Percentiles rank a stretch among this genome's conserved stretches.
Conservation (phyloP, 2,329 filamentous ascomycete genomes). For the Cordyceps pruinosa region DNA sequence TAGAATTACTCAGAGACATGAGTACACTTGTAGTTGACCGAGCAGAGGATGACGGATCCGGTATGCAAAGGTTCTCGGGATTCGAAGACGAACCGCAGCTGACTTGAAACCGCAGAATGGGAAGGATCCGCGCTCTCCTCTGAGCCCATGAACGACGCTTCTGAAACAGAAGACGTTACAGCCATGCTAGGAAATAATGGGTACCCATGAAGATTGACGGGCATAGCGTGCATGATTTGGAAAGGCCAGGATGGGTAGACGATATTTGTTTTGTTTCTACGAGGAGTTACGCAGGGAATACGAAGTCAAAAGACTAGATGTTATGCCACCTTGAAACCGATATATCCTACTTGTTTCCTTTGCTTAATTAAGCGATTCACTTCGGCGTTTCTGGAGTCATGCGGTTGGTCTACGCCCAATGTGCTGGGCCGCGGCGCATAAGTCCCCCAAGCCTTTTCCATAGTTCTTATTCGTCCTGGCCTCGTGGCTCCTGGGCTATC, state of each 20-base stretch:
- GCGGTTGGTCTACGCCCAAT: no score
- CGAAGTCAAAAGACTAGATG: not conserved
- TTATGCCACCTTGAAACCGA: no score
- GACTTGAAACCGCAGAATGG: slow-evolving; percentile 38
- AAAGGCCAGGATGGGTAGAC: not conserved
- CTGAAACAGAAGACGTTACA: not conserved
- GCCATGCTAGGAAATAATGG: not conserved
- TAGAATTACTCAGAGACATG: slow-evolving; percentile 42
- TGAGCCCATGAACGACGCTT: slow-evolving; percentile 39
- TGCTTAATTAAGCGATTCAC: no score
- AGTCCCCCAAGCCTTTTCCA: no score
- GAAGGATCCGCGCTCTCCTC: slow-evolving; percentile 49
- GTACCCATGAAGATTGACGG: not conserved
- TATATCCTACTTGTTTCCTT: no score
- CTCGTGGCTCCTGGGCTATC: no score
- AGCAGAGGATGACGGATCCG: slow-evolving; percentile 51
- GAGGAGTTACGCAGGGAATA: not conserved
- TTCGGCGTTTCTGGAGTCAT: no score
- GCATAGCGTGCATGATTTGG: not conserved
- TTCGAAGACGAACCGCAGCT: not conserved
- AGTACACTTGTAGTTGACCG: slow-evolving; percentile 49
- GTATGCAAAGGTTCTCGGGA: slow-evolving; percentile 36
- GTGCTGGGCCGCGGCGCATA: no score
- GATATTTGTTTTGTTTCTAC: not conserved
- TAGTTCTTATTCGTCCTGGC: no score